Percentiles rank a stretch among this genome's conserved stretches.
phyloP scores from a whole-genome alignment of 116 monocot genomes.

The Zostera marina region DNA sequence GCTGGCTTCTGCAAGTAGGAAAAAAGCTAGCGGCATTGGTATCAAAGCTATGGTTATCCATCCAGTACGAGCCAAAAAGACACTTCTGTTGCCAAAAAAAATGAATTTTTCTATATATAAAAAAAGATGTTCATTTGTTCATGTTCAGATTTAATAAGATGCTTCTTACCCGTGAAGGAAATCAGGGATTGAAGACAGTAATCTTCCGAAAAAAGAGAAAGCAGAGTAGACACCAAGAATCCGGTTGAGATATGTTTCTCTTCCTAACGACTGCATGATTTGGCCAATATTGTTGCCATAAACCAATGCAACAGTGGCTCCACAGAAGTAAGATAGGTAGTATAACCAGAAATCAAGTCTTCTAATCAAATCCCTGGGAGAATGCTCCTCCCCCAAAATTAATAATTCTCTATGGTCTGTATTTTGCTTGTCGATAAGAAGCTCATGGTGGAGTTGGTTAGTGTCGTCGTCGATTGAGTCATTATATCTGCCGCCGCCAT shows the following conservation, averaged over 20 bases:
- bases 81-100: conserved; percentile 20
- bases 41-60: conserved; percentile 54
- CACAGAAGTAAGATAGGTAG: conserved; percentile 61
- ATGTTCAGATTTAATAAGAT: not conserved
- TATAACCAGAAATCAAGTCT: conserved; percentile 74
- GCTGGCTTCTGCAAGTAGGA: conserved; percentile 26
- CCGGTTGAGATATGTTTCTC: conserved; percentile 16
- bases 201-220: conserved; percentile 62
- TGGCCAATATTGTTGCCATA: conserved; percentile 82
- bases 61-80: conserved; percentile 52
- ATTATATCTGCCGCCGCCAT: not conserved
- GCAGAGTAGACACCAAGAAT: conserved; percentile 62
- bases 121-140: not conserved
- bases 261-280: conserved; percentile 50
- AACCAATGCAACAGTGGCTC: conserved; percentile 61
- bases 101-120: no score
- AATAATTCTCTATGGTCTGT: conserved; percentile 5
- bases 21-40: conserved; percentile 61
- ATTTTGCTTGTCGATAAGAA: conserved; percentile 11
- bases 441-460: conserved; percentile 12
- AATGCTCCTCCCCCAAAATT: conserved; percentile 23
- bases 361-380: conserved; percentile 11
- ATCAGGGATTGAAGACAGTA: conserved; percentile 44
- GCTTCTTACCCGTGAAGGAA: conserved; percentile 24
- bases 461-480: no score